These are phyloP conservation scores for Exutisphaerella laricina DNA, from an alignment of 2,329 filamentous ascomycete genomes.

Conservation along the genomic window DNA sequence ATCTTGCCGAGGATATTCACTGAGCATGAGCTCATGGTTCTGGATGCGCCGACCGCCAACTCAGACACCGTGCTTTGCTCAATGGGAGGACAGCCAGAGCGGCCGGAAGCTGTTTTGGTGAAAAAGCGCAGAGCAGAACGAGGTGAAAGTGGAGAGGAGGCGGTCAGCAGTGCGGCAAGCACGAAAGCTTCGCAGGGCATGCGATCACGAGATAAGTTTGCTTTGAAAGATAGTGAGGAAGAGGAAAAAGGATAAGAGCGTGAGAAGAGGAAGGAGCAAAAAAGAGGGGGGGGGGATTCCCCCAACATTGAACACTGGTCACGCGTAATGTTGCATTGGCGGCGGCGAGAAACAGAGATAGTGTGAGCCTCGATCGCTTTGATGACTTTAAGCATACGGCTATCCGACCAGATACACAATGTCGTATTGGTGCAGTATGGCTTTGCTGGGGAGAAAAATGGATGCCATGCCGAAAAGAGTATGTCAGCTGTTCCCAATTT, in stretches of 20 bases:
- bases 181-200: slow-evolving; percentile 14
- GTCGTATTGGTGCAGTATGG: too few relatives aligned
- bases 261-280: slow-evolving; percentile 17
- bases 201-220: slow-evolving; percentile 22
- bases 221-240: slow-evolving; percentile 24
- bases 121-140: slow-evolving; percentile 20
- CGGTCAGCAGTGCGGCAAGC: slow-evolving; percentile 13
- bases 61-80: slow-evolving; percentile 50
- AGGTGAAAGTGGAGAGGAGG: slow-evolving; percentile 24
- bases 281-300: too few relatives aligned
- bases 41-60: slow-evolving; percentile 52
- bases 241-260: slow-evolving; percentile 15
- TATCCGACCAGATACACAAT: too few relatives aligned
- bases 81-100: slow-evolving; percentile 45
- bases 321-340: too few relatives aligned
- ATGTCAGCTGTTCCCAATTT: too few relatives aligned
- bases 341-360: too few relatives aligned
- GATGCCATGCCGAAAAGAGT: too few relatives aligned
- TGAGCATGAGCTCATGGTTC: slow-evolving; percentile 42
- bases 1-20: slow-evolving; percentile 49
- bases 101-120: slow-evolving; percentile 33
- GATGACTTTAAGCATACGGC: too few relatives aligned
- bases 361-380: too few relatives aligned
- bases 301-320: too few relatives aligned
- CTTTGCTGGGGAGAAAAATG: too few relatives aligned